phyloP scores from a whole-genome alignment of 2,329 filamentous ascomycete genomes.

The Fusarium sp. region DNA sequence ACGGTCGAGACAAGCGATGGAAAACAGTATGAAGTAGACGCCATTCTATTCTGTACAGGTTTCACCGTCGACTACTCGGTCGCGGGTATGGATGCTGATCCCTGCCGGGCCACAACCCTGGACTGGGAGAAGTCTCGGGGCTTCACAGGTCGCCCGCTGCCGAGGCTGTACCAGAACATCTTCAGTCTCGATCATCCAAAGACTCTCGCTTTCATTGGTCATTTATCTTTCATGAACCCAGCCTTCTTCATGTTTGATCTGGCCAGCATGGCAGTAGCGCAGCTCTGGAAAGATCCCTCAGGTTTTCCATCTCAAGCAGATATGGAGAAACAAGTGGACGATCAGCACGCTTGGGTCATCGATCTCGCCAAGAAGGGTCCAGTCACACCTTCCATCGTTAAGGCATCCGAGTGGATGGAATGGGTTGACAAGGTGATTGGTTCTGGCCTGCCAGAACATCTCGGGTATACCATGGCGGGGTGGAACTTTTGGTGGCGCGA shows the following conservation, averaged over 20 bases:
- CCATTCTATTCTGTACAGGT: conserved; percentile 15
- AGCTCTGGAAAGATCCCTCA: conserved; percentile 13
- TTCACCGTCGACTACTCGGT: conserved; percentile 16
- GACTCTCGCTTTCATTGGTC: conserved; percentile 10
- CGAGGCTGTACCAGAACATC: conserved; percentile 14
- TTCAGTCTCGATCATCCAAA: conserved; percentile 16
- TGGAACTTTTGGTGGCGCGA: conserved; percentile 15
- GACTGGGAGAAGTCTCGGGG: conserved; percentile 10
- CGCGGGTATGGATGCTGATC: conserved; percentile 3
- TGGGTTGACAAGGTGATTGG: conserved; percentile 14
- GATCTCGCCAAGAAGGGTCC: conserved; percentile 10
- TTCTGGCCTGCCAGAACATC: conserved; percentile 5
- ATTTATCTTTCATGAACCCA: conserved; percentile 17
- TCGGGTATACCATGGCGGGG: conserved; percentile 6
- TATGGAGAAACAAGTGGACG: conserved; percentile 15
- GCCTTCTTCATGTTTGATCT: conserved; percentile 19
- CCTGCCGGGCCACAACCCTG: conserved; percentile 5
- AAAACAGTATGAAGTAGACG: conserved; percentile 5
- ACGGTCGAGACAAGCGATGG: conserved; percentile 17
- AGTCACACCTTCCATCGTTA: conserved; percentile 15
- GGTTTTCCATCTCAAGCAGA: conserved; percentile 7
- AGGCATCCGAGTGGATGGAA: conserved; percentile 15
- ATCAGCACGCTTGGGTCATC: conserved; percentile 8
- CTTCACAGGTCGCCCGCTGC: conserved; percentile 1
- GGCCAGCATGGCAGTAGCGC: conserved; percentile 14